These are phyloP conservation scores for Fusarium verticillioides DNA, from an alignment of 2,329 filamentous ascomycete genomes.

Conservation along the genomic window DNA sequence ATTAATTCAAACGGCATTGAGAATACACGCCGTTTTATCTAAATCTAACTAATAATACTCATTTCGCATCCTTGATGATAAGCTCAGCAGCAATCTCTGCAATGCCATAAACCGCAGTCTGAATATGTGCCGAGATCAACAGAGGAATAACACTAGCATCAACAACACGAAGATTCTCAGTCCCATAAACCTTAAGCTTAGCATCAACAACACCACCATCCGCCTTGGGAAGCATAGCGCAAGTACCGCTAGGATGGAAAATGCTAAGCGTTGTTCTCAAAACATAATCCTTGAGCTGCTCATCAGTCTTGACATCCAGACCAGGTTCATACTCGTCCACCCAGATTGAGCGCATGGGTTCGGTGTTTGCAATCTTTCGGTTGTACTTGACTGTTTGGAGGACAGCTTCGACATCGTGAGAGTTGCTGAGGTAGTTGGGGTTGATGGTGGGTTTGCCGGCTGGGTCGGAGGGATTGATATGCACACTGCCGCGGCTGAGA, in stretches of 20 bases:
- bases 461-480: conserved; percentile 34
- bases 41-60: fast-evolving
- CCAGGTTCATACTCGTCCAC: conserved; percentile 50
- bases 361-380: conserved; percentile 46
- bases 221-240: conserved; percentile 58
- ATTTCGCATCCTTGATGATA: conserved; percentile 36
- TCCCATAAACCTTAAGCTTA: conserved; percentile 58
- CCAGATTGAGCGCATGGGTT: conserved; percentile 48
- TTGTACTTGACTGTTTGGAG: conserved; percentile 47
- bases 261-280: conserved; percentile 35
- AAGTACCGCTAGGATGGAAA: conserved; percentile 56
- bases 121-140: conserved; percentile 59
- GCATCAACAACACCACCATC: conserved; percentile 59
- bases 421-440: conserved; percentile 42
- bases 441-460: conserved; percentile 38
- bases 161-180: conserved; percentile 59
- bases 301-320: conserved; percentile 32
- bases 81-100: conserved; percentile 57
- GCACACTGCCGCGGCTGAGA: conserved; percentile 52
- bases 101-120: conserved; percentile 64
- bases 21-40: fast-evolving
- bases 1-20: neutral
- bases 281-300: conserved; percentile 29
- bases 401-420: conserved; percentile 48
- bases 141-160: conserved; percentile 63